phyloP scores from a whole-genome alignment of 2,329 filamentous ascomycete species.

The Colletotrichum cuscutae region DNA sequence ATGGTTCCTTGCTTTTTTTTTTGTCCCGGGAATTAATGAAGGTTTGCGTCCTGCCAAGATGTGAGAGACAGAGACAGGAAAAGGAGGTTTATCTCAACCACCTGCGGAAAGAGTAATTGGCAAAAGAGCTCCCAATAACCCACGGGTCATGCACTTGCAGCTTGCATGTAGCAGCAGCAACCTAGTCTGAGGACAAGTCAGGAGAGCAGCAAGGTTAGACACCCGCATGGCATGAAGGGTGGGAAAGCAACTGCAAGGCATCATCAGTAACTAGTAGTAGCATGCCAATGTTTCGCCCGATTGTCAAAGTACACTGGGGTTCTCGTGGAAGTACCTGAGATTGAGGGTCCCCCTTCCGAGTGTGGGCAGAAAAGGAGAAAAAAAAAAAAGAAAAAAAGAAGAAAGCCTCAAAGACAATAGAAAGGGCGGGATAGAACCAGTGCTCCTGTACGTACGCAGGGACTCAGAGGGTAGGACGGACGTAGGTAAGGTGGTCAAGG shows the following conservation, averaged over 20 bases:
- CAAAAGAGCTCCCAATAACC: neutral
- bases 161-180: slow-evolving; percentile 1
- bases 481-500: neutral
- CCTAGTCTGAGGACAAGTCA: neutral
- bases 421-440: neutral
- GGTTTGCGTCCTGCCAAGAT: slow-evolving; percentile 7
- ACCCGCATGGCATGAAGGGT: neutral
- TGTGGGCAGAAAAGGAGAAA: neutral
- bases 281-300: neutral
- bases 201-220: neutral
- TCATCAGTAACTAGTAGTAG: neutral
- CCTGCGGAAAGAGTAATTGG: neutral
- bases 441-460: neutral
- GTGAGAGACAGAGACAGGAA: slow-evolving; percentile 13
- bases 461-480: neutral
- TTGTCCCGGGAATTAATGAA: neutral
- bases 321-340: neutral
- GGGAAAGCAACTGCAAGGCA: neutral
- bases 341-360: no score
- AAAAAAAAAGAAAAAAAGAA: neutral
- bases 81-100: slow-evolving; percentile 18
- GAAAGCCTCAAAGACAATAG: neutral
- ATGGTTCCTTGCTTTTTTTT: slow-evolving; percentile 5
- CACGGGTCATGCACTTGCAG: slow-evolving; percentile 4
- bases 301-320: neutral